Evolutionary conservation across 2,329 filamentous ascomycete species (phyloP).

Genomic region (Magnaporthiopsis rhizophila): DNA sequence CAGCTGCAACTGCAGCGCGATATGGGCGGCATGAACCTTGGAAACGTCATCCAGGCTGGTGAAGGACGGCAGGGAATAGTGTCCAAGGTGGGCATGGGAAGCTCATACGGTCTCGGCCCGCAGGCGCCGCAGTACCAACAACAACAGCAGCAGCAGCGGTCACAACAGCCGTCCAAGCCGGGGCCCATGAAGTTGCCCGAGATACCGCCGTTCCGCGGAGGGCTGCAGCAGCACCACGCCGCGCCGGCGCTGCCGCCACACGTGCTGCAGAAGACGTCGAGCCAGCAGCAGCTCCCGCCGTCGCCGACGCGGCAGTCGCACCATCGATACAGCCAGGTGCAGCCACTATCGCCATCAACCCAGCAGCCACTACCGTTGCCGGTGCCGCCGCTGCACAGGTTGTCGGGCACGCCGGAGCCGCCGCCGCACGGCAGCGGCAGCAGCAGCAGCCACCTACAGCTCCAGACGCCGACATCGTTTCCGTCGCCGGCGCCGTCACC

Average conservation of each 20-base stretch:
- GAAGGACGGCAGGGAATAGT: slow-evolving; percentile 13
- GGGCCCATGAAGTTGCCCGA: slow-evolving; percentile 39
- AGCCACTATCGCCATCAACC: slow-evolving; percentile 14
- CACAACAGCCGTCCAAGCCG: slow-evolving; percentile 29
- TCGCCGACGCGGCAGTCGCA: slow-evolving; percentile 7
- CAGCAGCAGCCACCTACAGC: slow-evolving; percentile 1
- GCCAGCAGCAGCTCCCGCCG: slow-evolving; percentile 7
- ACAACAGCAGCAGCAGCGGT: slow-evolving; percentile 22
- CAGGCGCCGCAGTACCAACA: slow-evolving; percentile 12
- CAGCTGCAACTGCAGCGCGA: slow-evolving; percentile 58
- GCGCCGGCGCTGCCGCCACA: slow-evolving; percentile 2
- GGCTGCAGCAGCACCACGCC: slow-evolving; percentile 7
- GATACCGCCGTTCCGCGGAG: slow-evolving; percentile 46
- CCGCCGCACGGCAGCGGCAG: not conserved
- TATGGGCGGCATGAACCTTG: slow-evolving; percentile 49
- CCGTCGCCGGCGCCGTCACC: slow-evolving; percentile 49
- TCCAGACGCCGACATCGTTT: slow-evolving; percentile 34
- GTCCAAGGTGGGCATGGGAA: slow-evolving; percentile 19
- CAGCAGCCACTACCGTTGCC: slow-evolving; percentile 13
- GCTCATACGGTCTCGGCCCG: slow-evolving; percentile 4
- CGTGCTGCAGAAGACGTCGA: slow-evolving; percentile 15
- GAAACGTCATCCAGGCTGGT: slow-evolving; percentile 3
- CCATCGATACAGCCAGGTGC: slow-evolving; percentile 12
- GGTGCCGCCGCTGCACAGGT: slow-evolving; percentile 17
- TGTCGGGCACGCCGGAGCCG: slow-evolving; percentile 6